Evolutionary conservation across 257 asterid genomes (phyloP), one percentile per base, ranked within the genome.

Genomic region (Pogostemon cablin): DNA sequence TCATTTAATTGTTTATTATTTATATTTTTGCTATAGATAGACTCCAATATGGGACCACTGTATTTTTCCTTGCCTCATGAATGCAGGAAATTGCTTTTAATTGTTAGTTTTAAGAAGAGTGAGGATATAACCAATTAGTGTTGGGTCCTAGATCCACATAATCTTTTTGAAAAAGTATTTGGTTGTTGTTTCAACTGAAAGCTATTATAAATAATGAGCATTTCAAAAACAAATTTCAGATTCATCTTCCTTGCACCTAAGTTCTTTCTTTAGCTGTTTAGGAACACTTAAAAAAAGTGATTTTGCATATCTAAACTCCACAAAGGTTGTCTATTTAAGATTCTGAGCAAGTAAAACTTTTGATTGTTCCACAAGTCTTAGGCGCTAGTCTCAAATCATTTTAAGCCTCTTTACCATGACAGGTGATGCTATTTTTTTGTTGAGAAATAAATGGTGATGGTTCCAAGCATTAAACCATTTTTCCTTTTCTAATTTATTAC

Each of bases 1-100:
- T 67, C 59, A 42, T 52, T 17, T n/a, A 39, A 55, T 39, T 12
- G 60, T 50, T 50, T 38, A 57, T 57, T 11, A 47, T 69, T 20
- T 6, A 2, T 11, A 56, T 57, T 42, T 8, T 2, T 5, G 17
- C 50, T 50, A 2, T 67, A 7, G 41, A 53, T 40, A 46, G 6
- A 44, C 10, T n/a, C 57, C 35, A 59, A 69, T 20, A 57, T 20
- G 7, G 65, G 55, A 52, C n/a, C 41, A 35, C 43, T 69, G 3
- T 43, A 42, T 5, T 34, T 34, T 56, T 5, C 41, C 54, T 41
- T 42, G 65, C 56, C 17, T 10, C 44, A 17, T 60, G 20, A 68
- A 6, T 55, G 47, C 65, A 25, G 50, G 47, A 57, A 52, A 11
- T 46, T 56, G 56, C 47, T 56, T 40, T 7, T 41, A 5, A 0